A percentile compares a stretch with the other conserved stretches of the same genome.
phyloP scores from a whole-genome alignment of 1,139 yeast species.

The Protomyces macrosporus region DNA sequence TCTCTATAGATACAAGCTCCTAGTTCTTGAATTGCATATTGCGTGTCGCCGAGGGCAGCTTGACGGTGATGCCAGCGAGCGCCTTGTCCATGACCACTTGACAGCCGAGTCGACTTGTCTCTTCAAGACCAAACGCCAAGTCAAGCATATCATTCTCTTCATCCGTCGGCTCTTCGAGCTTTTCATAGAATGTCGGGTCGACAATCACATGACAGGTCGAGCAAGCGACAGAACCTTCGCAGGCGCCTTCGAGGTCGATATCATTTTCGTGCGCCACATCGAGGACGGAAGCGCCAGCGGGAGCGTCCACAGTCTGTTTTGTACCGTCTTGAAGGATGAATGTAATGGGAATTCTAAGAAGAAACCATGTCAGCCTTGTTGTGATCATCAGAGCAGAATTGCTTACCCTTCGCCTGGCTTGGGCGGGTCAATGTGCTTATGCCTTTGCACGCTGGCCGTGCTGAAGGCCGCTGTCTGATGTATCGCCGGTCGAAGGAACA shows the following conservation, averaged over 20 bases:
- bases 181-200: constrained; percentile 89
- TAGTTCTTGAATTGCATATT: constrained; percentile 22
- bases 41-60: constrained; percentile 27
- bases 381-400: not conserved
- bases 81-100: constrained; percentile 86
- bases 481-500: too few species aligned
- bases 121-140: constrained; percentile 72
- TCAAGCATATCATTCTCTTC: constrained; percentile 98
- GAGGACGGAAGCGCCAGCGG: constrained; percentile 84
- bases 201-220: constrained; percentile 95
- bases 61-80: constrained; percentile 79
- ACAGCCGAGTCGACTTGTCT: constrained; percentile 82
- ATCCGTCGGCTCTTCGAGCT: constrained; percentile 89
- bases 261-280: constrained; percentile 94
- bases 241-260: constrained; percentile 93
- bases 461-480: constrained; percentile 24
- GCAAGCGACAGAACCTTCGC: constrained; percentile 99
- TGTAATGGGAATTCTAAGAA: constrained; percentile 56
- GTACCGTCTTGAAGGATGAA: constrained; percentile 89
- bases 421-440: constrained; percentile 86
- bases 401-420: constrained; percentile 77
- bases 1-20: not conserved
- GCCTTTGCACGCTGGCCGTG: constrained; percentile 38
- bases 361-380: not conserved
- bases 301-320: constrained; percentile 74